Conservation (phyloP, 306 rosid species). For the Pterocarpus santalinus region DNA sequence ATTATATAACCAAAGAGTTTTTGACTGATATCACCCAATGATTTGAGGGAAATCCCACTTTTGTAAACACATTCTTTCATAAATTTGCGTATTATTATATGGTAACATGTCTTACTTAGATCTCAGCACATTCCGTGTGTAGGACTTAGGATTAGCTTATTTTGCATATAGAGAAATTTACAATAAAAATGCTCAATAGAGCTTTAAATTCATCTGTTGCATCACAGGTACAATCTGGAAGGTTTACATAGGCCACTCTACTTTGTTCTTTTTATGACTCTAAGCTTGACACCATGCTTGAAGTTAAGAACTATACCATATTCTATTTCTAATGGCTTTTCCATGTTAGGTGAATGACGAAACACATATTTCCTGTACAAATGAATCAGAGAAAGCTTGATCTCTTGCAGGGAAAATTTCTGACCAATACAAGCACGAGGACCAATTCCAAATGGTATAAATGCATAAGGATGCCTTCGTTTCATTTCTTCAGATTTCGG, state of each 20-base stretch:
- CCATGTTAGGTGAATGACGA: conserved; percentile 79
- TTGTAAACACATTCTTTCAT: neutral
- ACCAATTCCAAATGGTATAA: conserved; percentile 92
- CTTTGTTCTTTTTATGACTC: conserved; percentile 60
- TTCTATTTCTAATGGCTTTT: conserved; percentile 78
- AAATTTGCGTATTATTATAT: neutral
- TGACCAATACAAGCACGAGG: conserved; percentile 95
- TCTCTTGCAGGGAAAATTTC: conserved; percentile 79
- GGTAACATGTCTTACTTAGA: neutral
- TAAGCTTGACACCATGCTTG: conserved; percentile 85
- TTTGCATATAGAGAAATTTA: neutral
- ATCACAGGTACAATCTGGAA: neutral
- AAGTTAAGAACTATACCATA: conserved; percentile 89
- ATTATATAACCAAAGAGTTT: conserved; percentile 5
- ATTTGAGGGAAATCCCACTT: neutral
- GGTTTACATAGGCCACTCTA: neutral
- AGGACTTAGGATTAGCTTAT: conserved; percentile 8
- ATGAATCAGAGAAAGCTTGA: conserved; percentile 84
- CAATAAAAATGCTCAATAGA: neutral
- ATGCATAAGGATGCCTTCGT: conserved; percentile 86
- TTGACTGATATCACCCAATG: neutral
- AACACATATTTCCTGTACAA: conserved; percentile 77
- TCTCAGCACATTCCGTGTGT: neutral
- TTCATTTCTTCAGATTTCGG: conserved; percentile 79
- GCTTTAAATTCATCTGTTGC: conserved; percentile 2